phyloP scores from a whole-genome alignment of 768 basidiomycete species.

The Boletus rubescentipes region DNA sequence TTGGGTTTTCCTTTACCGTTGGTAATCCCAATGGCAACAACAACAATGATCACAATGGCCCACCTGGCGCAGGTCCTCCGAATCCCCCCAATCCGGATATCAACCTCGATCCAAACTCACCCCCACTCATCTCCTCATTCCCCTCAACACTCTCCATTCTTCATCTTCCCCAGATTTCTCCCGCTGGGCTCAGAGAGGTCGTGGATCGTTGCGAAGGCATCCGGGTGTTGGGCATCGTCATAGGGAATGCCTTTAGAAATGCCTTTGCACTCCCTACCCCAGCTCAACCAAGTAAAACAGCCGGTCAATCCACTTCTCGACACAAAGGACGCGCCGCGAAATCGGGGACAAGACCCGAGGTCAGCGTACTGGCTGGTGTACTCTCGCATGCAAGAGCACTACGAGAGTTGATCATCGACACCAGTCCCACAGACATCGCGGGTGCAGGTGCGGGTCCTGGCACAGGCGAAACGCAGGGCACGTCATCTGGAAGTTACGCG shows the following conservation, averaged over 20 bases:
- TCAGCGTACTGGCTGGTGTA: slow-evolving; percentile 8
- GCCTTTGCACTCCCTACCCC: not conserved
- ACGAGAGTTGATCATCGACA: slow-evolving; percentile 21
- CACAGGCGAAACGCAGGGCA: not conserved
- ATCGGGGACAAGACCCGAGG: slow-evolving; percentile 6
- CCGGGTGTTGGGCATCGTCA: slow-evolving; percentile 18
- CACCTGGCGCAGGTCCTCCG: slow-evolving; percentile 1
- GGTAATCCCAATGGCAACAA: not conserved
- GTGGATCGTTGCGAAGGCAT: slow-evolving; percentile 20
- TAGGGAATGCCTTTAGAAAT: slow-evolving; percentile 9
- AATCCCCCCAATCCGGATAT: slow-evolving; percentile 1
- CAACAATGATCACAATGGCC: not conserved
- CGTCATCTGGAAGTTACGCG: slow-evolving; percentile 4
- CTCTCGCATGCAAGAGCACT: slow-evolving; percentile 16
- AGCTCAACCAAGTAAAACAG: not conserved
- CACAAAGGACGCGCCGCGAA: not conserved
- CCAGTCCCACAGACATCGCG: not conserved
- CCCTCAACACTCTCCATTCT: slow-evolving; percentile 35
- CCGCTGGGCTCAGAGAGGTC: slow-evolving; percentile 19
- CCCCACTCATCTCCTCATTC: slow-evolving; percentile 33
- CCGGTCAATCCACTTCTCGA: not conserved
- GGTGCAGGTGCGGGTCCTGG: not conserved
- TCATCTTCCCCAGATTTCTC: slow-evolving; percentile 24
- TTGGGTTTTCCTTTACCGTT: slow-evolving; percentile 10
- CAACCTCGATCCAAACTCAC: slow-evolving; percentile 16